A percentile compares a stretch with the other conserved stretches of the same genome.
phyloP scores from a whole-genome alignment of 495 filamentous ascomycete species.

The Penicillium chermesinum region DNA sequence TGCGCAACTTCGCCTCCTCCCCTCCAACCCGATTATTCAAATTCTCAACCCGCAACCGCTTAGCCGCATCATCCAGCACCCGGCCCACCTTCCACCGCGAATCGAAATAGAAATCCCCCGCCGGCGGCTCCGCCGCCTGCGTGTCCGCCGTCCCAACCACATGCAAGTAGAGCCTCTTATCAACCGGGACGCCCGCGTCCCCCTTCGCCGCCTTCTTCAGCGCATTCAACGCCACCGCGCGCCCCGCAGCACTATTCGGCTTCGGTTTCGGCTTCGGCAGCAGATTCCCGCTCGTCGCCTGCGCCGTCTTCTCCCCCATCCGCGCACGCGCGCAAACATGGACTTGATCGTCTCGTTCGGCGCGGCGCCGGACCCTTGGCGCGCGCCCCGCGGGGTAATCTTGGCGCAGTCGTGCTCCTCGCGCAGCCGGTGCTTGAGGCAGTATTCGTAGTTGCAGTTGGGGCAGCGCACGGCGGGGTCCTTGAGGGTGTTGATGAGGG shows the following conservation, averaged over 20 bases:
- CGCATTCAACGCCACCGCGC: conserved; percentile 59
- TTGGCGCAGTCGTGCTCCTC: conserved; percentile 86
- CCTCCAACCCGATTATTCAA: conserved; percentile 76
- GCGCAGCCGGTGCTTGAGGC: conserved; percentile 79
- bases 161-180: conserved; percentile 79
- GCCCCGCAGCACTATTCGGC: conserved; percentile 53
- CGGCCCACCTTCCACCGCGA: conserved; percentile 83
- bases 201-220: conserved; percentile 87
- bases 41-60: conserved; percentile 75
- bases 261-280: conserved; percentile 50
- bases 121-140: conserved; percentile 69
- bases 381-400: conserved; percentile 61
- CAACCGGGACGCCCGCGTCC: conserved; percentile 68
- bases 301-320: conserved; percentile 57
- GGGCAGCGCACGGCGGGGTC: conserved; percentile 76
- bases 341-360: conserved; percentile 47
- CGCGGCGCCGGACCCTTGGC: conserved; percentile 16
- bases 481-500: conserved; percentile 71
- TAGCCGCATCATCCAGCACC: conserved; percentile 82
- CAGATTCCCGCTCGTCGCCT: conserved; percentile 36
- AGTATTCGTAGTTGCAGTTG: conserved; percentile 80
- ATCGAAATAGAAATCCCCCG: conserved; percentile 78
- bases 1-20: conserved; percentile 71
- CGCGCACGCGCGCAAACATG: conserved; percentile 58
- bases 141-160: conserved; percentile 73